Evolutionary conservation across 108 stramenopile genomes (phyloP).

Genomic region (Skeletonema marinoi): DNA sequence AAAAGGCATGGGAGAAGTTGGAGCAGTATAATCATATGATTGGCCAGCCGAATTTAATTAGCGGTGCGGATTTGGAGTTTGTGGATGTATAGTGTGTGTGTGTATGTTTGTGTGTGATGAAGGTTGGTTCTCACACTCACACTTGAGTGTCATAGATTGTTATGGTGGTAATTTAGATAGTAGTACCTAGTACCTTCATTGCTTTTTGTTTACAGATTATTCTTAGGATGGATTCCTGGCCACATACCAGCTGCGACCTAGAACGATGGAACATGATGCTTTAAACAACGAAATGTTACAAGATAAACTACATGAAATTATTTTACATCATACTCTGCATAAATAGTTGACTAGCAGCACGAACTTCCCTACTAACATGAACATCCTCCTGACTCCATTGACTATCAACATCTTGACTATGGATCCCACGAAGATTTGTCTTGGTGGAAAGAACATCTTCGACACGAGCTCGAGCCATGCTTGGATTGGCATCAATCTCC

Average conservation of each 20-base stretch:
- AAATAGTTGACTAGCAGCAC: not conserved
- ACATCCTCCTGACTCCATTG: not conserved
- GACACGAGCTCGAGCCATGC: not conserved
- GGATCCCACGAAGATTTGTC: not conserved
- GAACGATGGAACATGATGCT: no score
- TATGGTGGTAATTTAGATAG: no score
- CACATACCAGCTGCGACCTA: no score
- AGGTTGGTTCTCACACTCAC: no score
- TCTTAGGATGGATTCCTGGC: no score
- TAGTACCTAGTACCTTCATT: no score
- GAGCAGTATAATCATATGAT: constrained; percentile 47
- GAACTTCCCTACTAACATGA: not conserved
- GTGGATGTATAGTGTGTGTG: not conserved
- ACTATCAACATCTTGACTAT: not conserved
- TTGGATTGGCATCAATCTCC: constrained; percentile 2
- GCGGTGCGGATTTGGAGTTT: constrained; percentile 22
- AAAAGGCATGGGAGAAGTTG: constrained; percentile 23
- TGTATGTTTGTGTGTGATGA: not conserved
- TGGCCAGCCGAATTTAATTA: constrained; percentile 28
- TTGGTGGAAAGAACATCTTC: not conserved
- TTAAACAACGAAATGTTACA: no score
- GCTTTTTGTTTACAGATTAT: no score
- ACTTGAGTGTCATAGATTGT: no score
- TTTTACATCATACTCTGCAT: not conserved
- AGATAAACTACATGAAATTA: no score